Conservation (phyloP, 495 filamentous ascomycete genomes). For the Penicillium soppii region DNA sequence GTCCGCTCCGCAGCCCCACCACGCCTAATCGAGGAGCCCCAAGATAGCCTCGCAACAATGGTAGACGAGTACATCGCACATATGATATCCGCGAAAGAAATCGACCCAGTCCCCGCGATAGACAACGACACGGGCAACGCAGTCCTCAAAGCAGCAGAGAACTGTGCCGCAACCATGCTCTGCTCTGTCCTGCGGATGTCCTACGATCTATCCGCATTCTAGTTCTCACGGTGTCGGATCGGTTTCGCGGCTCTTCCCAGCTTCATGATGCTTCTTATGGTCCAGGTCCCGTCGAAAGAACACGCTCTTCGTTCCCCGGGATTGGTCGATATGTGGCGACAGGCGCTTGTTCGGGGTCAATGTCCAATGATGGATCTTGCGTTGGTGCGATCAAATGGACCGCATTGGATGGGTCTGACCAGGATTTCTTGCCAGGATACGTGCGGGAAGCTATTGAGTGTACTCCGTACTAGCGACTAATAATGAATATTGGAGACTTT, state of each 20-base stretch:
- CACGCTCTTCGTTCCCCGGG: constrained; percentile 13
- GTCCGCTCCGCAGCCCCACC: constrained; percentile 15
- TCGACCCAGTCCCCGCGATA: constrained; percentile 10
- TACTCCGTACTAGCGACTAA: not conserved
- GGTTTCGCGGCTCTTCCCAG: constrained; percentile 14
- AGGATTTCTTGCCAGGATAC: not conserved
- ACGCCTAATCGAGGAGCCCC: constrained; percentile 8
- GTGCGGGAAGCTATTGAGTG: not conserved
- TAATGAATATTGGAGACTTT: not conserved
- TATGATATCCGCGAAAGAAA: constrained; percentile 7
- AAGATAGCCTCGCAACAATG: not conserved
- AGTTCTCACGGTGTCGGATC: constrained; percentile 19
- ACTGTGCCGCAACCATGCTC: constrained; percentile 15
- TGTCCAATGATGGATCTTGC: constrained; percentile 16
- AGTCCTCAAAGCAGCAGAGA: constrained; percentile 16
- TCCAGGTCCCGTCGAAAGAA: constrained; percentile 14
- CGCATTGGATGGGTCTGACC: constrained; percentile 8
- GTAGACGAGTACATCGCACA: constrained; percentile 10
- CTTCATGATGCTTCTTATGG: constrained; percentile 16
- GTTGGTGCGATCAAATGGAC: constrained; percentile 11
- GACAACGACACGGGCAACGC: constrained; percentile 11
- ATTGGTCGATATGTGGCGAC: constrained; percentile 13
- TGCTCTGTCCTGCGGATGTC: constrained; percentile 13
- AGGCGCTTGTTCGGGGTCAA: constrained; percentile 12
- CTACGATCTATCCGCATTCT: constrained; percentile 14